Base-by-base conservation (phyloP, 805 yeast species). In the Myxozyma geophila region DNA sequence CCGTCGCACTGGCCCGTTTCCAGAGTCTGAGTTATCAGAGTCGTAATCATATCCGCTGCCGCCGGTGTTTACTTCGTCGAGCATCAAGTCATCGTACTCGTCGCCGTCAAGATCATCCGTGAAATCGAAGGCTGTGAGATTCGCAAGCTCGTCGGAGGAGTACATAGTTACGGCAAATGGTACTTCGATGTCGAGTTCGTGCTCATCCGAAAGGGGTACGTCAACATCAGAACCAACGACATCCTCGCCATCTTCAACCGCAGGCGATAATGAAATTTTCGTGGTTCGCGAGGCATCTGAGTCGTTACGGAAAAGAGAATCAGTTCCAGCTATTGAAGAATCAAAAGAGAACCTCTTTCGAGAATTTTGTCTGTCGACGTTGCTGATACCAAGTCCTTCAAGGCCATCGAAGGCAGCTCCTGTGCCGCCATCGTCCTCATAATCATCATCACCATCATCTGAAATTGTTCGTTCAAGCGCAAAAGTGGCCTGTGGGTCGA, bases 121-220 rank as follows among this genome's bases (percentile, higher is more conserved):
- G 48, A 63, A 63, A 17, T 63, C 63, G 55, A 63, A 63, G 10
- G 63, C 56, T 3, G 67, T 57, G 43, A 59, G 10, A 15, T 63
- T 60, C 0, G 67, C 67, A 2, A 63, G 55, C 36, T 63, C 62
- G 23, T 62, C 65, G 2, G 62, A 41, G 7, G 61, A 44, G 49
- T 57, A 62, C 15, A 57, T 1, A 13, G 47, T 37, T 13, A 61
- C 58, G 2, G 58, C 41, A 23, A 47, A 52, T 7, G 61, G 49
- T 8, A 53, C 39, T 12, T 23, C 54, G 21, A 52, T 37, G 15
- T 57, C 61, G 21, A 47, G 54, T 5, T 52, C 48, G 33, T 33
- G 41, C 28, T 47, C 61, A 19, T 43, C 56, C 3, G 39, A 41
- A 13, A 52, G 47, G 2, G 62, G 58, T 10, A 51, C 44, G 37